These are phyloP conservation scores for Monosporascus sp. DNA, from an alignment of 2,329 filamentous ascomycete genomes.

Conservation along the genomic window DNA sequence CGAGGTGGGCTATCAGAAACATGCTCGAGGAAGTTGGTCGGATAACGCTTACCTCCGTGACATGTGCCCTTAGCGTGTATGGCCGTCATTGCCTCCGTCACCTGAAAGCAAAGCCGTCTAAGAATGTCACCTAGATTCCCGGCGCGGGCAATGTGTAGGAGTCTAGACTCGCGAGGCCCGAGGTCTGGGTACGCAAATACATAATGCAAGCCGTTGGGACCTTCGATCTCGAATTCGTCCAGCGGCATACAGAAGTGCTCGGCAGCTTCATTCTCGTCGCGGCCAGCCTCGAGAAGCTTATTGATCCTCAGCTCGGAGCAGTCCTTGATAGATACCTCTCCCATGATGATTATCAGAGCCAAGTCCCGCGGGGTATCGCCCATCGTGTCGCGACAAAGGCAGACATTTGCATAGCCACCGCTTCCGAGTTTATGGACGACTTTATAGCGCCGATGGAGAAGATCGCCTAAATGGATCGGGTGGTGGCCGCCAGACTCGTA, in stretches of 20 bases:
- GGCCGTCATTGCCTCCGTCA: conserved; percentile 14
- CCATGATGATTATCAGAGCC: conserved; percentile 27
- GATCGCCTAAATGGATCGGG: conserved; percentile 35
- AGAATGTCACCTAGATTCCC: conserved; percentile 6
- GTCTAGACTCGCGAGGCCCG: conserved; percentile 16
- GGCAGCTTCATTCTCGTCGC: background rate
- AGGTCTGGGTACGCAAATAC: conserved; percentile 22
- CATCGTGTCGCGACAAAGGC: conserved; percentile 27
- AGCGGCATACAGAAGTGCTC: conserved; percentile 13
- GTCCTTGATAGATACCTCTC: conserved; percentile 14
- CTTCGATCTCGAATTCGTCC: conserved; percentile 15
- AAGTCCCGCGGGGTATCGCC: conserved; percentile 14
- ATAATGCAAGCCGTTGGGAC: conserved; percentile 22
- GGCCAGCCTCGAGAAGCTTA: conserved; percentile 5
- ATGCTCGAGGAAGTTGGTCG: background rate
- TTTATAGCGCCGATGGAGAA: conserved; percentile 31
- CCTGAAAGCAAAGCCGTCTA: conserved; percentile 12
- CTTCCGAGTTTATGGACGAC: conserved; percentile 36
- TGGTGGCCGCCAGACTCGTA: conserved; percentile 34
- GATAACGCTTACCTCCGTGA: conserved; percentile 23
- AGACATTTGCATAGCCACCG: conserved; percentile 37
- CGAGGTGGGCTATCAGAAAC: background rate
- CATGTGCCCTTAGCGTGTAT: conserved; percentile 23
- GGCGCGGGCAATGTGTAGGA: background rate
- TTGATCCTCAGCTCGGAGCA: conserved; percentile 13